Evolutionary conservation across 2,329 filamentous ascomycete species (phyloP).

Genomic region (Colletotrichum australisinense): DNA sequence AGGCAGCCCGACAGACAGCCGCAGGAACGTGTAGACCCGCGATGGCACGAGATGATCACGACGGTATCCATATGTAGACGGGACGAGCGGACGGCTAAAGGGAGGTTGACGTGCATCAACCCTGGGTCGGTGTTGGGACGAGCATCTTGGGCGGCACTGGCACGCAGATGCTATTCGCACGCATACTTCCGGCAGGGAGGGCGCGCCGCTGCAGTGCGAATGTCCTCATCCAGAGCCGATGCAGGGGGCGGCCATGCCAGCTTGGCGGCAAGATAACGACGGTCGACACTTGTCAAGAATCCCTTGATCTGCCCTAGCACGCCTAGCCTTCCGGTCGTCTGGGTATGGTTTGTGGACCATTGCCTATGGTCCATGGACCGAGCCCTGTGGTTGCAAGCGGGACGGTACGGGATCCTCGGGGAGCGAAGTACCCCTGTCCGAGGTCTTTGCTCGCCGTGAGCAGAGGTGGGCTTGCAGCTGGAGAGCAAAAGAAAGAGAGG

Average conservation of each 20-base stretch:
- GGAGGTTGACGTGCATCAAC: neutral
- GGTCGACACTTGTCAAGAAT: neutral
- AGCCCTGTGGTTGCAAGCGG: neutral
- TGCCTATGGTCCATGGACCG: neutral
- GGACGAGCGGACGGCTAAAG: neutral
- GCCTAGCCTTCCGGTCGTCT: neutral
- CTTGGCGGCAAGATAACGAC: neutral
- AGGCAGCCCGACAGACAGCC: neutral
- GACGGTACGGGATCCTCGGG: neutral
- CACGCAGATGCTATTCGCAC: neutral
- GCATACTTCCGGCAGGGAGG: neutral
- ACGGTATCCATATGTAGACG: neutral
- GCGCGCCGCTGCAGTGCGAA: neutral
- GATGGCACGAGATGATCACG: neutral
- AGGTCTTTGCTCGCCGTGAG: neutral
- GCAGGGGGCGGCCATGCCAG: neutral
- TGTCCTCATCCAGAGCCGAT: neutral
- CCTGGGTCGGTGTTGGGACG: neutral
- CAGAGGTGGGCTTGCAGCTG: neutral
- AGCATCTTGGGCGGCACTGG: neutral
- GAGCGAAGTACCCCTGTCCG: neutral
- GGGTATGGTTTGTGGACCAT: neutral
- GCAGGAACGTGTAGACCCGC: neutral
- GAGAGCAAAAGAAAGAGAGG: neutral
- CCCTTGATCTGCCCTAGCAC: neutral